These are phyloP conservation scores for Wickerhamiella kurtzmanii DNA, from an alignment of 805 yeast genomes.

Conservation along the genomic window DNA sequence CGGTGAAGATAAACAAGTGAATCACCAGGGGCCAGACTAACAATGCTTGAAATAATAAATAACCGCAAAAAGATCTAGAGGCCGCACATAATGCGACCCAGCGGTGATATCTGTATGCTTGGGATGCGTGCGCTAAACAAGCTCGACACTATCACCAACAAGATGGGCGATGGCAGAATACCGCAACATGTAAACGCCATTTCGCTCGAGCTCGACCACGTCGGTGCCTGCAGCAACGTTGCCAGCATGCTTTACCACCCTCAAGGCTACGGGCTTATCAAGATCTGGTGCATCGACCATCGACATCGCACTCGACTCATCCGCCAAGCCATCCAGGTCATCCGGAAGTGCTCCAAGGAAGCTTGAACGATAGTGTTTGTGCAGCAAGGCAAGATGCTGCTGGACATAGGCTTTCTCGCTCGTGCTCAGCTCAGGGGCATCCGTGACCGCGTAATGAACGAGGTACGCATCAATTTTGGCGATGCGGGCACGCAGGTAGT, in stretches of 20 bases:
- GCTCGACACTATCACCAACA: slow-evolving; percentile 11
- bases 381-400: slow-evolving; percentile 48
- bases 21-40: no score
- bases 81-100: no score
- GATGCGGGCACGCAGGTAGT: slow-evolving; percentile 67
- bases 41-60: no score
- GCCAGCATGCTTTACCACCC: slow-evolving; percentile 32
- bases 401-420: slow-evolving; percentile 16
- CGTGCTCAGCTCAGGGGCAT: slow-evolving; percentile 9
- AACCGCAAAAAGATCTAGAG: no score
- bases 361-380: slow-evolving; percentile 51
- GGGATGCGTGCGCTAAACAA: slow-evolving; percentile 6
- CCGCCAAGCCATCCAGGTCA: slow-evolving; percentile 60
- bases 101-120: not conserved
- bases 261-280: slow-evolving; percentile 63
- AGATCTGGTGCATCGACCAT: slow-evolving; percentile 76
- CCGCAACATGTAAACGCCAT: slow-evolving; percentile 64
- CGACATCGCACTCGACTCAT: slow-evolving; percentile 37
- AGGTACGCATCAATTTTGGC: slow-evolving; percentile 57
- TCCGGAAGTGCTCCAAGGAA: slow-evolving; percentile 58
- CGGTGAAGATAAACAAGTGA: no score
- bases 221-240: slow-evolving; percentile 32
- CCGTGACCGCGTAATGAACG: slow-evolving; percentile 29
- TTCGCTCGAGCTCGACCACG: slow-evolving; percentile 41
- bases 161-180: slow-evolving; percentile 36